Percentiles rank a stretch among this genome's conserved stretches.
These are phyloP conservation scores for Cordyceps javanica DNA, from an alignment of 2,329 filamentous ascomycete species.

Conservation along the genomic window DNA sequence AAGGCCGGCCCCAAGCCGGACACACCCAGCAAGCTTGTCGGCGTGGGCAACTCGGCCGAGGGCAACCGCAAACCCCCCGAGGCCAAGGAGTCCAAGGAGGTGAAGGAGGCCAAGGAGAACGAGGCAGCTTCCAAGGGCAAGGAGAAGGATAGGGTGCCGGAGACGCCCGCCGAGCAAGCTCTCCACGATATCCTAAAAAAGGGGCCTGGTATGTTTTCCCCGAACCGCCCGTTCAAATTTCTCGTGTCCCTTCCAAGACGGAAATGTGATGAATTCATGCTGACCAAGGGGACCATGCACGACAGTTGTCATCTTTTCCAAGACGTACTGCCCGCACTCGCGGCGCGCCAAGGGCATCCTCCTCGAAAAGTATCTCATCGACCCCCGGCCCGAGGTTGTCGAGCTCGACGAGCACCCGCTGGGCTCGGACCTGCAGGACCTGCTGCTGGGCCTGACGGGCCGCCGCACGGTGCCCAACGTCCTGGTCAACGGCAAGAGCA, in stretches of 20 bases:
- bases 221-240: too few species aligned
- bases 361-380: slow-evolving; percentile 76
- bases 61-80: slow-evolving; percentile 38
- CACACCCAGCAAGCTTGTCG: slow-evolving; percentile 50
- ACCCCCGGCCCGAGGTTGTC: slow-evolving; percentile 77
- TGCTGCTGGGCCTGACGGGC: slow-evolving; percentile 67
- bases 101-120: not conserved
- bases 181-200: slow-evolving; percentile 76
- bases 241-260: not conserved
- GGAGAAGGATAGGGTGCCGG: slow-evolving; percentile 31
- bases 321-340: slow-evolving; percentile 85
- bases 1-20: slow-evolving; percentile 59
- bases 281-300: slow-evolving; percentile 7
- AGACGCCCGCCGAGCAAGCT: slow-evolving; percentile 61
- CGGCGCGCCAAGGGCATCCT: slow-evolving; percentile 80
- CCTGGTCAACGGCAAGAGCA: slow-evolving; percentile 78
- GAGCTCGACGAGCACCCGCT: slow-evolving; percentile 81
- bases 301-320: slow-evolving; percentile 90
- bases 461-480: slow-evolving; percentile 88
- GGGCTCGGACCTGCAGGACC: slow-evolving; percentile 65
- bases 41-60: slow-evolving; percentile 51
- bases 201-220: slow-evolving; percentile 61
- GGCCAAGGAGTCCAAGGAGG: slow-evolving; percentile 11
- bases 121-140: slow-evolving; percentile 4
- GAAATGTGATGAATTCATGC: not conserved